A percentile compares a stretch with the other conserved stretches of the same genome.
Evolutionary conservation across 495 filamentous ascomycete genomes (phyloP).

Genomic region (Pseudevernia furfuracea): DNA sequence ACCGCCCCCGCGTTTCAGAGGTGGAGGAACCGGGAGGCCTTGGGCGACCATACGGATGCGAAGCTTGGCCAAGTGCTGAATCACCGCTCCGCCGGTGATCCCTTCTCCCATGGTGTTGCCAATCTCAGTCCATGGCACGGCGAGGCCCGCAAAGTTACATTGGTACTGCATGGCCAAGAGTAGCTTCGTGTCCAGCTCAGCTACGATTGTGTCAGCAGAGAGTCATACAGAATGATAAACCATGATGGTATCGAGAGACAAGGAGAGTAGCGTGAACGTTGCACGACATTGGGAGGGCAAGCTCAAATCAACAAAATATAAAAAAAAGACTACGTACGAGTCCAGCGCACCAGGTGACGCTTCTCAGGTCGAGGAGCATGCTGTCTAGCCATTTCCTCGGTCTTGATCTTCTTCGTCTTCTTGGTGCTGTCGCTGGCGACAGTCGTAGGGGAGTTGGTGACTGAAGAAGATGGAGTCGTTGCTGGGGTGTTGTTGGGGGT

Average conservation of each 20-base stretch:
- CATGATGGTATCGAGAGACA: no score
- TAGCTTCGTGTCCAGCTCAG: constrained; percentile 37
- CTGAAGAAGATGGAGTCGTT: not conserved
- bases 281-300: not conserved
- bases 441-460: not conserved
- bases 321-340: constrained; percentile 30
- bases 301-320: not conserved
- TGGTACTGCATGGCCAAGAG: constrained; percentile 38
- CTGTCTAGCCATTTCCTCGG: constrained; percentile 22
- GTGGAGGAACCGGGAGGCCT: constrained; percentile 35
- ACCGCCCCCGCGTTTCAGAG: constrained; percentile 31
- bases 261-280: not conserved
- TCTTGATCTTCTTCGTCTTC: not conserved
- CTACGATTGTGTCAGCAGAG: constrained; percentile 24
- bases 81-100: constrained; percentile 38
- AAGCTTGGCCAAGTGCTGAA: constrained; percentile 44
- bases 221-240: not conserved
- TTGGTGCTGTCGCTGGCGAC: not conserved
- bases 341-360: constrained; percentile 41
- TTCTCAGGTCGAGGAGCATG: constrained; percentile 28
- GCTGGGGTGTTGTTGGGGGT: not conserved
- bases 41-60: constrained; percentile 31
- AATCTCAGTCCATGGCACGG: constrained; percentile 38
- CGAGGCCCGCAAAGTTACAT: constrained; percentile 33
- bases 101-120: constrained; percentile 33